These are phyloP conservation scores for Tricholoma furcatifolium DNA, from an alignment of 768 basidiomycete genomes.

Conservation along the genomic window DNA sequence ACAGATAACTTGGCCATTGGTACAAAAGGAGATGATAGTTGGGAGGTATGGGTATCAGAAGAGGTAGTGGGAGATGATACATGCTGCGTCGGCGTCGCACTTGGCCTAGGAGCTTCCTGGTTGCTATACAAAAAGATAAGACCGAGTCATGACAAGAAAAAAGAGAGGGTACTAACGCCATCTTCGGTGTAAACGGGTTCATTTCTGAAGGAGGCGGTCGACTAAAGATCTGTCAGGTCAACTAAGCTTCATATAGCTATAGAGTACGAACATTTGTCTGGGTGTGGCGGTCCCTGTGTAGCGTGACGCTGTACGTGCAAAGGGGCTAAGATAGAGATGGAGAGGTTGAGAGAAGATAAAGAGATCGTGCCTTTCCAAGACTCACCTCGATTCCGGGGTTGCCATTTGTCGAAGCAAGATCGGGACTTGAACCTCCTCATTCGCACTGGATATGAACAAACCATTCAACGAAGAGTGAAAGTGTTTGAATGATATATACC, in stretches of 20 bases:
- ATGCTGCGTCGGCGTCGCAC: constrained; percentile 22
- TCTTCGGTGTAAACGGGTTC: constrained; percentile 27
- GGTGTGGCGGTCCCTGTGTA: constrained; percentile 27
- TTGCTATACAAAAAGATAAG: constrained; percentile 13
- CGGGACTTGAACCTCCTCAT: constrained; percentile 19
- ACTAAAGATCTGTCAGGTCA: constrained; percentile 5
- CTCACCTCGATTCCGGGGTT: constrained; percentile 49
- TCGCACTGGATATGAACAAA: constrained; percentile 13
- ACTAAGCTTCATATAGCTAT: background rate
- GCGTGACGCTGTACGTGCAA: constrained; percentile 21
- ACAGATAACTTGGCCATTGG: constrained; percentile 34
- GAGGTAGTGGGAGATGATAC: constrained; percentile 30
- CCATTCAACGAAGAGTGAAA: background rate
- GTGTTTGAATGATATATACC: constrained; percentile 1
- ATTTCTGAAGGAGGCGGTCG: constrained; percentile 6
- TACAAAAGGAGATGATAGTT: constrained; percentile 45
- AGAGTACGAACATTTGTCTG: constrained; percentile 22
- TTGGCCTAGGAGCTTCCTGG: constrained; percentile 17
- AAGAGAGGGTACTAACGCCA: constrained; percentile 17
- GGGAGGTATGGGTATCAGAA: constrained; percentile 29
- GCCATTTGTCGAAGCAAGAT: constrained; percentile 33
- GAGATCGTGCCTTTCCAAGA: background rate
- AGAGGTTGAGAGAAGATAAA: constrained; percentile 4
- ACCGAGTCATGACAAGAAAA: background rate
- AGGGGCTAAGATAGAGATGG: constrained; percentile 10